These are phyloP conservation scores for Vigna trinervia DNA, from an alignment of 306 rosid species.

Conservation along the genomic window DNA sequence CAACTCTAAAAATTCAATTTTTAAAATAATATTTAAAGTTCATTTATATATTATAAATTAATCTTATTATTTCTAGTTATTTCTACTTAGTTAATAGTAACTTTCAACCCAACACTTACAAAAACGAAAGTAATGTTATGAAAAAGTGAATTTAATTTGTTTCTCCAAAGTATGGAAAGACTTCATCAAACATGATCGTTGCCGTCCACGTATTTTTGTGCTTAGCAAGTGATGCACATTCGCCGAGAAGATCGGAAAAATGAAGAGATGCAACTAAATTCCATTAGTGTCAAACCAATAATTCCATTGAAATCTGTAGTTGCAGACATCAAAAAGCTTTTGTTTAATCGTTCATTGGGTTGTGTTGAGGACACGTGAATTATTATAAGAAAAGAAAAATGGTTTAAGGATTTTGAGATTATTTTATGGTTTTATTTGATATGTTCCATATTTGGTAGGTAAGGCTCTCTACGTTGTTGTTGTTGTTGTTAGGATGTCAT, in stretches of 20 bases:
- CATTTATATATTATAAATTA: too few species aligned
- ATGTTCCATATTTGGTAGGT: constrained; percentile 42
- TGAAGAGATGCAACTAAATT: constrained; percentile 24
- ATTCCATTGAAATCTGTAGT: constrained; percentile 41
- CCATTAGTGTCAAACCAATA: constrained; percentile 37
- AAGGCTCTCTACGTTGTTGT: constrained; percentile 28
- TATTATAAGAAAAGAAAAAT: constrained; percentile 27
- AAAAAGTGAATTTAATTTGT: too few species aligned
- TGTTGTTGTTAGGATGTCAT: constrained; percentile 57
- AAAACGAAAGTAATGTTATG: too few species aligned
- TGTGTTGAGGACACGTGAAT: constrained; percentile 25
- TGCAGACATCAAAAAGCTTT: constrained; percentile 34
- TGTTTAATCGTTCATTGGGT: constrained; percentile 19
- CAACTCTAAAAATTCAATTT: too few species aligned
- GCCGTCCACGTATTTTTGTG: constrained; percentile 44
- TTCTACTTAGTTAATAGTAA: neutral
- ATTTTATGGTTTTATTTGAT: constrained; percentile 30
- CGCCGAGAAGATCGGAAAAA: constrained; percentile 35
- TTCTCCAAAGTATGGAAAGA: too few species aligned
- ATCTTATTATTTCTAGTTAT: too few species aligned
- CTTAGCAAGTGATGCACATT: constrained; percentile 34
- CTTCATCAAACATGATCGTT: constrained; percentile 27
- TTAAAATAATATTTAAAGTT: too few species aligned
- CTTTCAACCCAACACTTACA: too few species aligned
- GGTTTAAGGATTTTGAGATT: neutral